Base-by-base conservation (phyloP, 495 filamentous ascomycete species). In the Paragyromitra xinjiangensis region DNA sequence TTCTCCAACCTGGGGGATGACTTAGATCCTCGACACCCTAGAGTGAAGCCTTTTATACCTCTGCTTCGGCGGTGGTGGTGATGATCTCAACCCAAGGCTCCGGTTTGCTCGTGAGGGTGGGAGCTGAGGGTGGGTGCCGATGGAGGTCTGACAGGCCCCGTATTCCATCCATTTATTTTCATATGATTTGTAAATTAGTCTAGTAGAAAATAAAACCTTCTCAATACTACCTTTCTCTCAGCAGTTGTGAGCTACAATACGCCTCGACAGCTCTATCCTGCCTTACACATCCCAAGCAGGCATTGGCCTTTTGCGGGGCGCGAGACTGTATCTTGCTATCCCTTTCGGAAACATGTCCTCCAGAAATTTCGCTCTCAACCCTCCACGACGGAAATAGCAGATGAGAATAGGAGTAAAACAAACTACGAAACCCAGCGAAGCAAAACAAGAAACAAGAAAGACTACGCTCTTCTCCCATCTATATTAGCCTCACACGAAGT, bases 1-100 rank as follows among this genome's bases (percentile, higher is more conserved):
- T 71, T 75, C 73, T 75, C 86, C 85, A 87, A 86, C 87, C 87
- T 87, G 87, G 87, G 86, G 87, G 87, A 88, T 88, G 86, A 88
- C 75, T 86, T 84, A 87, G 40, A 42, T 89, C 87, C 87, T 88
- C 87, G 84, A 80, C 81, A 78, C 86, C 86, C 87, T 83, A 88
- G 87, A 88, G 87, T 89, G 86, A 89, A 85, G 73, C 78, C 78
- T 78, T 81, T 81, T 71, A 48, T 58, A 7, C 81, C 73, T 73
- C 61, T 81, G 64, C 64, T 87, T 85, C 87, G 87, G 85, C 87
- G 86, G 87, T 85, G 87, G 87, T 87, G 86, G 85, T 86, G 85
- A 89, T 88, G 87, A 88, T 88, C 87, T 88, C 86, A 82, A 88
- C 86, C 87, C 87, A 76, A 87, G 75, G 82, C 83, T 78, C 68